These are phyloP conservation scores for Protomyces arabidopsidicola DNA, from an alignment of 1,139 yeast species.

Conservation along the genomic window DNA sequence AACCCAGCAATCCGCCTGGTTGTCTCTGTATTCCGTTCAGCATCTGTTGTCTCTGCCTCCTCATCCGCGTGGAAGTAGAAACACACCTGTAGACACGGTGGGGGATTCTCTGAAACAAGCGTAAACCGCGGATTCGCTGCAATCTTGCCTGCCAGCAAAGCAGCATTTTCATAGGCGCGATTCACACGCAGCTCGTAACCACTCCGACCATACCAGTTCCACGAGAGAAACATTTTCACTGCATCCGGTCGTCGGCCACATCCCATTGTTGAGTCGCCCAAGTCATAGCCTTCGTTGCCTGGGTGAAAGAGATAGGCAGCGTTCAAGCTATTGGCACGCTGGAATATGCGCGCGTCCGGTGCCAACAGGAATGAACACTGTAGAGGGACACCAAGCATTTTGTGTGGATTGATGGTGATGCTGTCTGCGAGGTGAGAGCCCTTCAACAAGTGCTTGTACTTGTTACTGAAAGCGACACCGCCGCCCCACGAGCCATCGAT, in stretches of 20 bases:
- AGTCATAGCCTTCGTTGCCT: slow-evolving; percentile 52
- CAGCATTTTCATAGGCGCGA: slow-evolving; percentile 64
- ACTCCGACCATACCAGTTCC: slow-evolving; percentile 72
- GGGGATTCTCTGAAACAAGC: slow-evolving; percentile 54
- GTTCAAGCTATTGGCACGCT: slow-evolving; percentile 64
- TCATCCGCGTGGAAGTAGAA: slow-evolving; percentile 60
- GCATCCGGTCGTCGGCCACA: slow-evolving; percentile 86
- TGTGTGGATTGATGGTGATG: slow-evolving; percentile 82
- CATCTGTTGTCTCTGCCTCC: slow-evolving; percentile 33
- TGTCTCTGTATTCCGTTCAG: slow-evolving; percentile 44
- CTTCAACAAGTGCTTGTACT: slow-evolving; percentile 47
- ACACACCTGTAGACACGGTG: slow-evolving; percentile 80
- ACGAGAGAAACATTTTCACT: slow-evolving; percentile 68
- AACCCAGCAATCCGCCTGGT: slow-evolving; percentile 62
- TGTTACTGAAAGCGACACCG: slow-evolving; percentile 61
- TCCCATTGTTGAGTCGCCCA: slow-evolving; percentile 91
- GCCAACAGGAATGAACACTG: slow-evolving; percentile 67
- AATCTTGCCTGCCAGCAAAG: slow-evolving; percentile 53
- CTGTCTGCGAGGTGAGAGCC: slow-evolving; percentile 70
- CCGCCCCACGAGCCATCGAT: slow-evolving; percentile 94
- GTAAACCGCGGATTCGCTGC: slow-evolving; percentile 44
- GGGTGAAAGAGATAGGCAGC: slow-evolving; percentile 84
- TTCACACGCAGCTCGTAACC: slow-evolving; percentile 57
- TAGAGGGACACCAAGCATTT: slow-evolving; percentile 84
- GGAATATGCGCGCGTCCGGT: slow-evolving; percentile 63